These are phyloP conservation scores for Filobasidium wieringae DNA, from an alignment of 768 basidiomycete species.

Conservation along the genomic window DNA sequence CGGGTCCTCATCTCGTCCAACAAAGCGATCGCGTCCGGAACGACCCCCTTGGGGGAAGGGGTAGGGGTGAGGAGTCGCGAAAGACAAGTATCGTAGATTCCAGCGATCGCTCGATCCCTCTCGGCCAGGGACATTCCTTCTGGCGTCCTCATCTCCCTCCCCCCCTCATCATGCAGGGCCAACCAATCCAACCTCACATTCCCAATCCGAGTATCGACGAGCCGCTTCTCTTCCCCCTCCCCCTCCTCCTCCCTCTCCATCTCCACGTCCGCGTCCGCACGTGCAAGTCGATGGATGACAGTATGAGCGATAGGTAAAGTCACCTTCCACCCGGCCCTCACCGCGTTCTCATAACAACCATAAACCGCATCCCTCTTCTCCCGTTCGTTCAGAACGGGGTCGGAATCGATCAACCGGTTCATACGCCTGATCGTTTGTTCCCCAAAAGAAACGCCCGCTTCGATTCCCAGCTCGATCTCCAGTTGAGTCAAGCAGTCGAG, in stretches of 20 bases:
- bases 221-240: too few relatives aligned
- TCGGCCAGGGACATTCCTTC: not conserved
- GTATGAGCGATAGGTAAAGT: not conserved
- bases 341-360: not conserved
- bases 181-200: not conserved
- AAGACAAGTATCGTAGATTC: not conserved
- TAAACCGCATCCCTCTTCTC: not conserved
- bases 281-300: not conserved
- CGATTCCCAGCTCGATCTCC: too few relatives aligned
- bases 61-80: not conserved
- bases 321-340: not conserved
- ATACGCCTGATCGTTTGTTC: not conserved
- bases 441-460: too few relatives aligned
- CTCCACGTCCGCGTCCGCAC: not conserved
- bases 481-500: too few relatives aligned
- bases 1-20: slow-evolving; percentile 57
- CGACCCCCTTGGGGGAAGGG: not conserved
- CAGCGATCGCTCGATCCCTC: not conserved
- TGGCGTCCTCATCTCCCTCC: not conserved
- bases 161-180: not conserved
- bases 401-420: not conserved
- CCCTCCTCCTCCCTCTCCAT: too few relatives aligned
- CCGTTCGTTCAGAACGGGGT: not conserved
- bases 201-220: not conserved
- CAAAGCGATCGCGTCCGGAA: slow-evolving; percentile 37